Evolutionary conservation across 2,329 filamentous ascomycete genomes (phyloP).

Genomic region (Aspergillus sp.): DNA sequence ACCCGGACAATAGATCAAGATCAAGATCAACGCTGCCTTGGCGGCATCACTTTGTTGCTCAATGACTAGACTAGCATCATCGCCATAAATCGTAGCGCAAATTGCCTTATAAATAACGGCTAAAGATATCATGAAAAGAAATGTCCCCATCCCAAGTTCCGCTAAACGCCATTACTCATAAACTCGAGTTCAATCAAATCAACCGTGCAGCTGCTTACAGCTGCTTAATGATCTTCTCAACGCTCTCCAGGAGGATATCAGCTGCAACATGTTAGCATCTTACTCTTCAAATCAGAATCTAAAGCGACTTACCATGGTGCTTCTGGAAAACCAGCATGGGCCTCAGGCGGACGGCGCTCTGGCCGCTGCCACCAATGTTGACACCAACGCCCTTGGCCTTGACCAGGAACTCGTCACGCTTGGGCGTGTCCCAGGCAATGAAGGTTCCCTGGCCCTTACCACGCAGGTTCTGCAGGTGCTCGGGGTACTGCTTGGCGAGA

Average conservation of each 20-base stretch:
- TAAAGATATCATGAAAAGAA: slow-evolving; percentile 5
- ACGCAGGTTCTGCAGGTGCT: slow-evolving; percentile 77
- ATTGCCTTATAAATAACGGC: slow-evolving; percentile 22
- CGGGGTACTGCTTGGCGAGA: slow-evolving; percentile 70
- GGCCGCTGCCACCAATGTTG: slow-evolving; percentile 84
- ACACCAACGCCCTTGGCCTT: slow-evolving; percentile 78
- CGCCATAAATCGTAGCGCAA: slow-evolving; percentile 12
- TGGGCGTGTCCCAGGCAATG: slow-evolving; percentile 84
- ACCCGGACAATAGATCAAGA: slow-evolving; percentile 7
- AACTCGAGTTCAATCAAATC: slow-evolving; percentile 10
- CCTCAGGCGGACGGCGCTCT: slow-evolving; percentile 72
- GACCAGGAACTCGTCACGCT: slow-evolving; percentile 75
- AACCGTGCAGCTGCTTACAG: slow-evolving; percentile 27
- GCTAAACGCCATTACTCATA: slow-evolving; percentile 18
- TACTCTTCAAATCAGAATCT: too few relatives aligned
- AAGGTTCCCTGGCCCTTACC: slow-evolving; percentile 89
- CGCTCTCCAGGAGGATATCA: slow-evolving; percentile 74
- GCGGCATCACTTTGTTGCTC: slow-evolving; percentile 7
- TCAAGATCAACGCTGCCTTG: slow-evolving; percentile 5
- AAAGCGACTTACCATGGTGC: slow-evolving; percentile 64
- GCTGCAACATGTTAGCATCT: slow-evolving; percentile 41
- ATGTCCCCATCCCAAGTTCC: slow-evolving; percentile 11
- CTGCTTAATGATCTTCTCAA: slow-evolving; percentile 71
- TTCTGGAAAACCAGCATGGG: slow-evolving; percentile 94
- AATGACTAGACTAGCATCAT: not conserved